phyloP scores from a whole-genome alignment of 2,329 filamentous ascomycete genomes.

The Claviceps cyperi region DNA sequence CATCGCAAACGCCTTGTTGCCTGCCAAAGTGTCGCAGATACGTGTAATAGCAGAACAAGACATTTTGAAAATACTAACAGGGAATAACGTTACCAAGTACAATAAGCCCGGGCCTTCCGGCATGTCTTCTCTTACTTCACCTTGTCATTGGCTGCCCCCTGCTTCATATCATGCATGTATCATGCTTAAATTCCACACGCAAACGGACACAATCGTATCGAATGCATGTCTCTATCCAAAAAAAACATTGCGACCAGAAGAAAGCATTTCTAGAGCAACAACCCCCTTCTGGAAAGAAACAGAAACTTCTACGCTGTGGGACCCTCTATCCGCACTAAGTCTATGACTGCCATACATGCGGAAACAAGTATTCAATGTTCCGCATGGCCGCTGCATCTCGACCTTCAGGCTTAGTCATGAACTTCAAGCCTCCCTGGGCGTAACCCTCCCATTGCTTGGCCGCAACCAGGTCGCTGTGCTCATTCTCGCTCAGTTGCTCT shows the following conservation, averaged over 20 bases:
- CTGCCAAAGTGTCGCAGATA: no score
- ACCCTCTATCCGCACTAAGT: not conserved
- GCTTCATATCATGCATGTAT: not conserved
- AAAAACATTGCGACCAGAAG: not conserved
- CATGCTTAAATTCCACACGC: no score
- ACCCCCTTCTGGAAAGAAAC: not conserved
- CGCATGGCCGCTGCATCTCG: conserved; percentile 60
- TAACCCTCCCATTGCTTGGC: conserved; percentile 71
- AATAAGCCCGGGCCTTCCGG: no score
- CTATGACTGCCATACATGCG: conserved; percentile 50
- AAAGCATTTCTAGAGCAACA: not conserved
- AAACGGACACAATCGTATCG: no score
- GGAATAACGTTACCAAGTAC: no score
- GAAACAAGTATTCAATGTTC: conserved; percentile 78
- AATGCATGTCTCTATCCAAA: no score
- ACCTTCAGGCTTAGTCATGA: conserved; percentile 68
- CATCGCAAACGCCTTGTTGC: no score
- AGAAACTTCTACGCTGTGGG: not conserved
- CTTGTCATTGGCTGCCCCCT: not conserved
- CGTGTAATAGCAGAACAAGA: no score
- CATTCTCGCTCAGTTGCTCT: conserved; percentile 66
- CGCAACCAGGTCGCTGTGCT: conserved; percentile 58
- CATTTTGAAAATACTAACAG: no score
- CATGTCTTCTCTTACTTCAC: no score
- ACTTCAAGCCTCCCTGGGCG: conserved; percentile 61